Evolutionary conservation across 2,329 filamentous ascomycete genomes (phyloP), one percentile per base, ranked within the genome.

Genomic region (Domatiomyces globalis): DNA sequence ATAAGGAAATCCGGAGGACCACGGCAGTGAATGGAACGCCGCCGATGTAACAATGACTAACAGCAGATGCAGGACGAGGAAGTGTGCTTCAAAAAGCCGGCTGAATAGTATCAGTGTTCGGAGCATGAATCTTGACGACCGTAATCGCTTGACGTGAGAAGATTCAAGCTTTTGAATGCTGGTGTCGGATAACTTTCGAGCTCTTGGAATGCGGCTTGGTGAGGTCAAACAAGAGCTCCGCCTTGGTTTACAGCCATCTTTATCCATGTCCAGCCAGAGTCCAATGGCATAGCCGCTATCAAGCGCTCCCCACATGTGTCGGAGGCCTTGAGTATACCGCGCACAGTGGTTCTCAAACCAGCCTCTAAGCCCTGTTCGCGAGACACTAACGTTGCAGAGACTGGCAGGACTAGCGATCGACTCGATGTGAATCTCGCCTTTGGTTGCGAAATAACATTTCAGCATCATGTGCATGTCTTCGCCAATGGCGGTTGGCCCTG

Each of bases 401-500:
- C 82, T 85, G 52, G 84, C 81, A 1, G 83, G 82, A 54, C 79
- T 81, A 58, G 81, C 69, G 27, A 87, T 73, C 2, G 81, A 78
- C 47, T 76, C 74, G 46, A 77, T 76, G 10, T 79, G 80, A 50
- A 86, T 63, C 62, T 85, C 80, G 2, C 83, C 83, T 55, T 83
- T 83, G 17, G 85, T 74, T 1, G 81, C 80, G 57, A 86, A 86
- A 69, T 86, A 86, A 64, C 81, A 85, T 71, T 86, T 86, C 56
- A 86, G 73, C 62, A 84, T 84, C 83, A 86, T 86, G 69, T 87
- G 83, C 61, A 86, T 67, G 62, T 86, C 83, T 66, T 87, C 83
- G 44, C 83, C 83, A 58, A 87, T 86, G 18, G 83, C 82, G 54
- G 84, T 82, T 1, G 78, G 73, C 49, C 78, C 81, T 50, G 78